phyloP scores from a whole-genome alignment of 73 alveolate species.

The Tetrahymena thermophila region DNA sequence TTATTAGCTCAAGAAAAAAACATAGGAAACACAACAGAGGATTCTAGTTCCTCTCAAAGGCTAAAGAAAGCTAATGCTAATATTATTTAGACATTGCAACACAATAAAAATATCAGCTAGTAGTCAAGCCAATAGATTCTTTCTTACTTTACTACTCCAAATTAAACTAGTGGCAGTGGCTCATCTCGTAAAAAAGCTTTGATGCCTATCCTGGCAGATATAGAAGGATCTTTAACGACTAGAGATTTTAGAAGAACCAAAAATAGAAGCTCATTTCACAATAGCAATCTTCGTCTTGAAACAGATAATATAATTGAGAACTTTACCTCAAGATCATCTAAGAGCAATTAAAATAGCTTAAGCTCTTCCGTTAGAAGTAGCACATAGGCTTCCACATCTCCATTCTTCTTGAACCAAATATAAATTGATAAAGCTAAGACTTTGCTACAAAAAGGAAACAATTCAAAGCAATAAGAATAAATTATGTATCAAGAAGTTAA shows the following conservation, averaged over 20 bases:
- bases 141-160: not conserved
- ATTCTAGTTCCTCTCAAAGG: not conserved
- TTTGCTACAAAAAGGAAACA: not conserved
- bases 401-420: not conserved
- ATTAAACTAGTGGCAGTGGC: not conserved
- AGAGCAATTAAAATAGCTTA: not conserved
- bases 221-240: not conserved
- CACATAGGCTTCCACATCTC: not conserved
- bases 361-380: not conserved
- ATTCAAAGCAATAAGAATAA: not conserved
- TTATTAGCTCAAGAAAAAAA: not conserved
- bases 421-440: not conserved
- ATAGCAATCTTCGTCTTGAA: not conserved
- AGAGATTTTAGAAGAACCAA: not conserved
- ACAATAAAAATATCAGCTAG: not conserved
- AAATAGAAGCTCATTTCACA: not conserved
- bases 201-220: not conserved
- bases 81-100: not conserved
- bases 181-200: not conserved
- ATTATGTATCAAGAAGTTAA: not conserved
- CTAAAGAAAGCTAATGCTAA: not conserved
- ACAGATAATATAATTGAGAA: not conserved
- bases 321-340: not conserved
- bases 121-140: not conserved
- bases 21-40: not conserved